Evolutionary conservation across 306 rosid species (phyloP).

Genomic region (Cucumis melo): DNA sequence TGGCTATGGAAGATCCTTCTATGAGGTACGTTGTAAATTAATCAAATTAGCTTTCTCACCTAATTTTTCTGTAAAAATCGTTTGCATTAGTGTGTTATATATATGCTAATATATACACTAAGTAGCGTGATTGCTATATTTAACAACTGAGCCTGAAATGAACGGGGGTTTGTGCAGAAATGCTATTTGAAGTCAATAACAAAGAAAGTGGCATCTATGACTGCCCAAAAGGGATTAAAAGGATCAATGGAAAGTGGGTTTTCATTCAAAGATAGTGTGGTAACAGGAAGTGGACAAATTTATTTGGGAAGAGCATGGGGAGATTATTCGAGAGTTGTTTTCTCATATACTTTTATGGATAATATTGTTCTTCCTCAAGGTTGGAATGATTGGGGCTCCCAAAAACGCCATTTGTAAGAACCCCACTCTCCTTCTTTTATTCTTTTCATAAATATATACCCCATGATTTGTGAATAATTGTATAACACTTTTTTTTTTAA

Average conservation of each 20-base stretch:
- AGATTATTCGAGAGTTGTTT: conserved; percentile 61
- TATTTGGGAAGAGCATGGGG: conserved; percentile 82
- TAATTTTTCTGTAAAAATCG: too few species aligned
- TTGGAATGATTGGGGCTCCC: conserved; percentile 67
- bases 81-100: too few species aligned
- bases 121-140: too few species aligned
- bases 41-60: background rate
- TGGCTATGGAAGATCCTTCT: conserved; percentile 53
- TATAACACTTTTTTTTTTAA: too few species aligned
- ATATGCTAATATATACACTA: too few species aligned
- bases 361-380: conserved; percentile 41
- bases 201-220: conserved; percentile 43
- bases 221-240: conserved; percentile 54
- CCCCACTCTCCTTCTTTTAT: background rate
- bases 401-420: conserved; percentile 41
- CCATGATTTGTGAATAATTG: too few species aligned
- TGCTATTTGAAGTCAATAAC: conserved; percentile 41
- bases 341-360: conserved; percentile 60
- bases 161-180: conserved; percentile 26
- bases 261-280: conserved; percentile 37
- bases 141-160: too few species aligned
- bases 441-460: too few species aligned
- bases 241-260: conserved; percentile 54
- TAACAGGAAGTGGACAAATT: conserved; percentile 46
- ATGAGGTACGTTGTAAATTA: conserved; percentile 21